Base-by-base conservation (phyloP, 202 grass and related monocot genomes). In the Zoysia matrella region DNA sequence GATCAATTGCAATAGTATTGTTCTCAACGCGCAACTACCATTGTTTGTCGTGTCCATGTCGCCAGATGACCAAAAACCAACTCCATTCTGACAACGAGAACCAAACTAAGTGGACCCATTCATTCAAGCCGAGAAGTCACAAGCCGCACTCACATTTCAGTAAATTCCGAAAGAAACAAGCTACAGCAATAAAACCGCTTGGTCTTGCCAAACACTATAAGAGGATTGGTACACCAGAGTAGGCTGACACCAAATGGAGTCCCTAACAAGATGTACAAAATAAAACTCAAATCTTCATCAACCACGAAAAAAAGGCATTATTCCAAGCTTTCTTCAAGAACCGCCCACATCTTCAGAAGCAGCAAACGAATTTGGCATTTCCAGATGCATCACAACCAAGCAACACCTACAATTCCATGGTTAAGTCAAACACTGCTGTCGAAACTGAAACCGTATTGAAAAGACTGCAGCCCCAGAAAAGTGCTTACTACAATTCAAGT, bases 401-500 rank as follows among this genome's bases (percentile, higher is more conserved):
- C 82, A 75, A 88, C 30, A 85, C 69, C 82, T 91, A 76, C 56
- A 88, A 36, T 36, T 78, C 56, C 30, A 74, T 65, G 3, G 72
- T 40, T 12, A 5, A 4, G 58, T 68, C 61, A 87, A 13, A 73
- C 18, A 16, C 55, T 74, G 11, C 14, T 65, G 41, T 39, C 43
- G 18, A 82, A 85, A 82, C 30, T 36, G 30, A 36, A 36, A 36
- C 7, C 4, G 11, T 8, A 69, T 30, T n/a, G 15, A 30, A 22
- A 70, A 71, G 30, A 43, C 30, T 46, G 14, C 40, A 3, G 40
- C 64, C 63, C 49, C 22, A 5, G 39, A 57, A 42, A 78, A 80
- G 56, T 69, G 16, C 83, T 86, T 73, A 92, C 90, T 68, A 88
- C 79, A 83, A 75, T 70, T 86, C 74, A 88, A 88, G 78, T 55